These are phyloP conservation scores for Tuber microsphaerosporum DNA, from an alignment of 495 filamentous ascomycete genomes.

Conservation along the genomic window DNA sequence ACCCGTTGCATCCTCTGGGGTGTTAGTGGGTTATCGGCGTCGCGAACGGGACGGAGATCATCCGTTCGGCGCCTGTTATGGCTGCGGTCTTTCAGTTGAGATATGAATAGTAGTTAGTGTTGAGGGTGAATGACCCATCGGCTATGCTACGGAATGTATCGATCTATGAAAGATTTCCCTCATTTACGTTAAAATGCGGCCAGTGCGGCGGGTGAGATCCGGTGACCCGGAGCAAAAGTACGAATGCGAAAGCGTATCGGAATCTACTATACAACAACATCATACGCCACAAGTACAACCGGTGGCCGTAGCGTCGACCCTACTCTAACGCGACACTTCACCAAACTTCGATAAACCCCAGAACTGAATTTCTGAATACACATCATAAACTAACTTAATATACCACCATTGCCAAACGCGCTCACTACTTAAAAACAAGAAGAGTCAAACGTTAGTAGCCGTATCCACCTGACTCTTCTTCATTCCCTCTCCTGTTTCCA, in stretches of 20 bases:
- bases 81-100: too few species aligned
- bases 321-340: background rate
- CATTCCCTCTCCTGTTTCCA: background rate
- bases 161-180: too few species aligned
- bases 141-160: too few species aligned
- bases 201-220: too few species aligned
- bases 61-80: too few species aligned
- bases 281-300: background rate
- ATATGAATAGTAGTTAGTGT: too few species aligned
- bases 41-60: too few species aligned
- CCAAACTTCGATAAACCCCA: background rate
- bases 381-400: background rate
- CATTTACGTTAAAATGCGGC: too few species aligned
- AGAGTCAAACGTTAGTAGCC: background rate
- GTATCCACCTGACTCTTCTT: conserved; percentile 6
- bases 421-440: background rate
- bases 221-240: background rate
- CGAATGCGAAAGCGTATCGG: background rate
- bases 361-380: background rate
- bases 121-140: too few species aligned
- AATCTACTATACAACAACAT: background rate
- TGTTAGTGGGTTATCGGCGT: too few species aligned
- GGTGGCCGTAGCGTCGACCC: background rate
- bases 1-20: too few species aligned
- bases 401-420: background rate